Base-by-base conservation (phyloP, 306 rosid genomes). In the Arachis hypogaea region DNA sequence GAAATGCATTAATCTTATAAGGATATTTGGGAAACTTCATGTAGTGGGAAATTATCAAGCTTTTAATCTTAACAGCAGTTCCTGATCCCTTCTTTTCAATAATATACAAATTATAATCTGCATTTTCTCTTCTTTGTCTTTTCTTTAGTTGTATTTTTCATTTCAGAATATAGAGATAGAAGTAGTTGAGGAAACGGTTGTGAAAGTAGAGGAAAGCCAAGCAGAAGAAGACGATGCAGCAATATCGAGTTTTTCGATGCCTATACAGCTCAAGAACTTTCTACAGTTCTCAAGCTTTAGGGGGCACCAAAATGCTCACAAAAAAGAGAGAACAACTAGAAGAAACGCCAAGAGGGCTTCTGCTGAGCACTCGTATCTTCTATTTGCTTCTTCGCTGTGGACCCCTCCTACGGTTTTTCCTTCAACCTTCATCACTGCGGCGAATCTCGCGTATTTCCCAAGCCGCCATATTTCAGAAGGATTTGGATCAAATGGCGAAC, bases 241-340 rank as follows among this genome's bases (percentile, higher is more conserved):
- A 50, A 18, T 74, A 10, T 78, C 89, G 88, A 76, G 75, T 90
- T 5, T 92, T 92, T 72, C 89, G 89, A 1, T 92, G 98, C 68
- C 63, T 69, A 18, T 88, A 89, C 76, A 88, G 98, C 63, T 79
- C 96, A 76, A 92, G 94, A 85, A 86, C 83, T 63, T 92, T 90
- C 40, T 84, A 79, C 78, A 92, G 89, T 71, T 92, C 96, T 63
- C 97, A 92, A 75, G 96, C 97, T 28, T 77, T 89, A 67, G 97
- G 96, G 46, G 97, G 96, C 97, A 92, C 80, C 97, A 92, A 86
- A 92, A 92, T 68, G 96, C 93, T 59, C 98, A 92, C 88, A 92
- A 86, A 77, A 92, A 83, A 44, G 98, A 90, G 70, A 83, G 98
- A 71, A 90, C 77, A 2, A 93, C 96, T 1, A 90, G 89, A 4